These are phyloP conservation scores for Earliella scabrosa DNA, from an alignment of 1,284 basidiomycete genomes.

Conservation along the genomic window DNA sequence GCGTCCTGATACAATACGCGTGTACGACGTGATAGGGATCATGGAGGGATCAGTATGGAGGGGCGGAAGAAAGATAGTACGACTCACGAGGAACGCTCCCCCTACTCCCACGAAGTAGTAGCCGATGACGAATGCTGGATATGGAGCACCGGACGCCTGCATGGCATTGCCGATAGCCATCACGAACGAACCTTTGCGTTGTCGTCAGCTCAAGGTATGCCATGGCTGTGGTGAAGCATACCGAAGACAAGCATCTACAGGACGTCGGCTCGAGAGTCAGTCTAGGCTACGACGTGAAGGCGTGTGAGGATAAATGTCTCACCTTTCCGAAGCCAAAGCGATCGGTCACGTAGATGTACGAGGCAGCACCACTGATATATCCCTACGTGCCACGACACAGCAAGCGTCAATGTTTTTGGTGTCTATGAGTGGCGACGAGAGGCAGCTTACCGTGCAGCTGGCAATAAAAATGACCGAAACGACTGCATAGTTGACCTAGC, in stretches of 20 bases:
- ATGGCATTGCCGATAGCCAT: slow-evolving; percentile 54
- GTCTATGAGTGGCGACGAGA: background rate
- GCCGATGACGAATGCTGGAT: slow-evolving; percentile 61
- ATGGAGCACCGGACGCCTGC: slow-evolving; percentile 63
- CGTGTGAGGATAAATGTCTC: slow-evolving; percentile 8
- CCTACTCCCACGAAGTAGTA: slow-evolving; percentile 68
- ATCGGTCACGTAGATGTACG: slow-evolving; percentile 55
- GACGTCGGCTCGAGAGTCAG: fast-evolving
- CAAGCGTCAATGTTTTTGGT: too few relatives aligned
- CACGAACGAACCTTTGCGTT: slow-evolving; percentile 22
- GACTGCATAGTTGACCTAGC: slow-evolving; percentile 44
- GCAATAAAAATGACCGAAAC: slow-evolving; percentile 63
- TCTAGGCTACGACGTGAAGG: too few relatives aligned
- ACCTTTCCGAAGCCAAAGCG: slow-evolving; percentile 62
- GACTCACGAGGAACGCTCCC: slow-evolving; percentile 51
- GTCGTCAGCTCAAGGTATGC: background rate
- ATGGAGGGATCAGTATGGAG: too few relatives aligned
- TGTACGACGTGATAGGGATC: background rate
- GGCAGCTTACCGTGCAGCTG: slow-evolving; percentile 52
- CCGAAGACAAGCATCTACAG: slow-evolving; percentile 32
- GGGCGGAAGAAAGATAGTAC: background rate
- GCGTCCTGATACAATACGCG: slow-evolving; percentile 45
- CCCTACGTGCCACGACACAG: too few relatives aligned
- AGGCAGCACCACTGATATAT: slow-evolving; percentile 48
- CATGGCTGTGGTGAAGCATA: slow-evolving; percentile 9